Percentiles rank a stretch among this genome's conserved stretches.
These are phyloP conservation scores for Blastocystis sp. DNA, from an alignment of 352 stramenopile genomes.

Conservation along the genomic window DNA sequence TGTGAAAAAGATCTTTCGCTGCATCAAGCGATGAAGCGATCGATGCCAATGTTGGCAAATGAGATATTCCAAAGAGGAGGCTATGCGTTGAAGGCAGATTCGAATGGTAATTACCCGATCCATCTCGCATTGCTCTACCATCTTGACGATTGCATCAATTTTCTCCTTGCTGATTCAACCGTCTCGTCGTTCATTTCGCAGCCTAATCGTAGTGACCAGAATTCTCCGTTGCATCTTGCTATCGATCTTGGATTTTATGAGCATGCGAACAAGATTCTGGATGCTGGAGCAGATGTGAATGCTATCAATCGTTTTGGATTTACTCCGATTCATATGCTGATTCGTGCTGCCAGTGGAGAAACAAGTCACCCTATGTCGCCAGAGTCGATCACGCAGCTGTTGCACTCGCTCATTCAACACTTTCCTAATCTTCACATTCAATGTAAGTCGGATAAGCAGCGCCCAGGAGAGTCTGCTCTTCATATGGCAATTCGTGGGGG, in stretches of 20 bases:
- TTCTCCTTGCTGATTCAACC: background rate
- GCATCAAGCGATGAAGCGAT: constrained; percentile 40
- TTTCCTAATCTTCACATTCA: background rate
- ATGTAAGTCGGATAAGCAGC: background rate
- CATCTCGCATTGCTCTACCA: constrained; percentile 15
- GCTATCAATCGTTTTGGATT: background rate
- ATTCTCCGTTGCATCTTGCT: constrained; percentile 43
- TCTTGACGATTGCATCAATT: constrained; percentile 4
- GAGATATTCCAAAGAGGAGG: background rate
- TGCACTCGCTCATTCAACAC: background rate
- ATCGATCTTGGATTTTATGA: constrained; percentile 46
- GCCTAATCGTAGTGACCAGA: background rate
- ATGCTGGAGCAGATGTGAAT: background rate
- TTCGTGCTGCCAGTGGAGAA: background rate
- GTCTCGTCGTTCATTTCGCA: constrained; percentile 2
- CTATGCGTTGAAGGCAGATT: background rate
- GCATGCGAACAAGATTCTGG: background rate
- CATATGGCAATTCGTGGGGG: constrained; percentile 61
- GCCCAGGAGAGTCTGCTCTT: background rate
- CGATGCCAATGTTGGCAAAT: background rate
- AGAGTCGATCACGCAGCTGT: background rate
- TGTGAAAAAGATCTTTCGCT: constrained; percentile 20
- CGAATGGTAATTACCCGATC: constrained; percentile 5
- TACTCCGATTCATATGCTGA: background rate
- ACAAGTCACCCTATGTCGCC: background rate